Evolutionary conservation across 1,284 basidiomycete genomes (phyloP), one percentile per base, ranked within the genome.

Genomic region (Leccinum fallax): DNA sequence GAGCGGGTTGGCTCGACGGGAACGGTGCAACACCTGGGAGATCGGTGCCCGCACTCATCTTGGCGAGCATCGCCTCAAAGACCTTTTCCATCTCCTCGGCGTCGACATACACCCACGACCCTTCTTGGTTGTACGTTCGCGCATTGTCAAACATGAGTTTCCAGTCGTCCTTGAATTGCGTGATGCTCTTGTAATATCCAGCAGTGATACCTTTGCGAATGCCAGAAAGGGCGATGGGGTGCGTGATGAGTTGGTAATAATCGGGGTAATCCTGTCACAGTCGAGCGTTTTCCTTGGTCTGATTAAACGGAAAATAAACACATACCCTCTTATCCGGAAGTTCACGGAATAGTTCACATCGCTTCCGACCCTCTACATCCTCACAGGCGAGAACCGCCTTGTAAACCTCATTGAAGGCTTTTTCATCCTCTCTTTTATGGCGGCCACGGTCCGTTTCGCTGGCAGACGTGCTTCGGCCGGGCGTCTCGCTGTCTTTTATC

Each of bases 121-220:
- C 91, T 76, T 93, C 92, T 73, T 89, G 87, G 76, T 96, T 93
- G 80, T 95, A 97, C 48, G 87, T 92, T 71, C 92, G 86, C 5
- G 97, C 96, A 73, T 99, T 99, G 74, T 86, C 83, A 77, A 97
- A 97, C 90, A 98, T 95, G 57, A 95, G 84, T 67, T 82, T 80
- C 84, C 94, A 94, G 77, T 98, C 96, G 56, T 87, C 85, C 58
- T 85, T 83, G 79, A 90, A 95, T 55, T 84, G 80, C 38, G 85
- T 79, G 52, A 95, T 87, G 51, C 80, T 87, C 78, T 93, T 93
- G 81, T 95, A 94, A 60, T 85, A 82, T 43, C 84, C 83, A 61
- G 85, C 83, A 63, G 85, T 88, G 62, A 91, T 85, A 34, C 92
- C 90, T 72, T 95, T 95, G 63, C 92, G 90, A 71, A 98, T 90